Base-by-base conservation (phyloP, 176 grass and related monocot species). In the Carex myosuroides region DNA sequence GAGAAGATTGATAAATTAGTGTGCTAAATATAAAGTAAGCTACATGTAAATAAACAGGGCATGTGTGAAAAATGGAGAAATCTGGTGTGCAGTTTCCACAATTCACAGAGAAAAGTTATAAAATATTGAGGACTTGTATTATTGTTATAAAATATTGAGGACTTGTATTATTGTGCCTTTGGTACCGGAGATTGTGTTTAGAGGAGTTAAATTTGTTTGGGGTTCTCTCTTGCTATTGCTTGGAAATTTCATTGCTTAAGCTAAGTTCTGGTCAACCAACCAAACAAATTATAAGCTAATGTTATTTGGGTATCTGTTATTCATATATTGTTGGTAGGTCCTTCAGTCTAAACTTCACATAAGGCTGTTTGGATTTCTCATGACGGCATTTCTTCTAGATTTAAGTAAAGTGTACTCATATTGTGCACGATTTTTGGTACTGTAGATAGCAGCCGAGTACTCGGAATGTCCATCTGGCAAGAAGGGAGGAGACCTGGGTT, bases 401-500 rank as follows among this genome's bases (percentile, higher is more conserved):
- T 75, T 75, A n/a, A 75, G 3, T 52, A 46, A 29, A 68, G 32
- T 69, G 4, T 35, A 26, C 4, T 11, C 37, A 75, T 75, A 20
- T 48, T 7, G 4, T 80, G 6, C 22, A 21, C 37, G 12, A 81
- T 4, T 22, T 64, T 81, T 60, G 26, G 50, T 59, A 17, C 61
- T 72, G 7, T 65, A 95, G 96, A 33, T 98, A 68, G 93, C 96
- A 13, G 67, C 90, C 62, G 96, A 98, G 69, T 98, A 85, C 61
- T 98, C 96, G 22, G 93, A 95, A 85, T 98, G 96, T 75, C 93
- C 96, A 72, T 98, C 96, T 59, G 93, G 89, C 46, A 98, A 98
- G 91, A 93, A 98, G 93, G 96, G 93, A 72, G 96, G 96, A 81
- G 96, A 98, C 74, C 91, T 98, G 81, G 96, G 96, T 55, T 98